A percentile compares a stretch with the other conserved stretches of the same genome.
Evolutionary conservation across 2,329 filamentous ascomycete genomes (phyloP).

Genomic region (Myriosclerotinia duriaeana): DNA sequence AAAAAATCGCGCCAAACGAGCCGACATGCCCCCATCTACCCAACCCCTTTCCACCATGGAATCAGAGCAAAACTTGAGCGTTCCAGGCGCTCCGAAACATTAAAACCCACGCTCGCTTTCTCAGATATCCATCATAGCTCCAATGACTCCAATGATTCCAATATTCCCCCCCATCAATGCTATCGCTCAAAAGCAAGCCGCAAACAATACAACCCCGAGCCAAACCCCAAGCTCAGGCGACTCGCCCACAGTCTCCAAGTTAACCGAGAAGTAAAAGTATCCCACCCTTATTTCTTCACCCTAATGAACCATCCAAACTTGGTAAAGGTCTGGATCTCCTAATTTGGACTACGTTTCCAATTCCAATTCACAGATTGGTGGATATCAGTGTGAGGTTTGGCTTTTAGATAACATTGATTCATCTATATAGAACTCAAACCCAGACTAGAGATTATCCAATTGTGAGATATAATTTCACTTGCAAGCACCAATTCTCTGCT

Average conservation of each 20-base stretch:
- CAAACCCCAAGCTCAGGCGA: background rate
- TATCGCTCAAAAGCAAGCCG: background rate
- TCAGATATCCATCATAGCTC: background rate
- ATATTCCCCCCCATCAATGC: background rate
- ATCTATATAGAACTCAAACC: too few relatives aligned
- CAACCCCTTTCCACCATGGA: background rate
- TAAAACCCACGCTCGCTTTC: background rate
- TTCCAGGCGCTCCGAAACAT: background rate
- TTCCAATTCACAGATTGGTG: background rate
- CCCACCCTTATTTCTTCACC: background rate
- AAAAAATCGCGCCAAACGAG: background rate
- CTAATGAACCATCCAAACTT: background rate
- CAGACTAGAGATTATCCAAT: too few relatives aligned
- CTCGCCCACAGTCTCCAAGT: background rate
- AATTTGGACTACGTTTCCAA: background rate
- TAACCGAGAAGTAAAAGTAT: background rate
- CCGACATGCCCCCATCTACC: background rate
- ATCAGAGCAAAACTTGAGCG: background rate
- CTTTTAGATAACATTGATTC: background rate
- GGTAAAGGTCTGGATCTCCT: background rate
- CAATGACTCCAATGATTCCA: background rate
- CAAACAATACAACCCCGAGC: background rate
- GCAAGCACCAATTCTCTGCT: too few relatives aligned
- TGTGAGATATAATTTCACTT: too few relatives aligned
- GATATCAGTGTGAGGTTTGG: background rate